Evolutionary conservation across 1,284 basidiomycete species (phyloP).

Genomic region (Mycena citricolor): DNA sequence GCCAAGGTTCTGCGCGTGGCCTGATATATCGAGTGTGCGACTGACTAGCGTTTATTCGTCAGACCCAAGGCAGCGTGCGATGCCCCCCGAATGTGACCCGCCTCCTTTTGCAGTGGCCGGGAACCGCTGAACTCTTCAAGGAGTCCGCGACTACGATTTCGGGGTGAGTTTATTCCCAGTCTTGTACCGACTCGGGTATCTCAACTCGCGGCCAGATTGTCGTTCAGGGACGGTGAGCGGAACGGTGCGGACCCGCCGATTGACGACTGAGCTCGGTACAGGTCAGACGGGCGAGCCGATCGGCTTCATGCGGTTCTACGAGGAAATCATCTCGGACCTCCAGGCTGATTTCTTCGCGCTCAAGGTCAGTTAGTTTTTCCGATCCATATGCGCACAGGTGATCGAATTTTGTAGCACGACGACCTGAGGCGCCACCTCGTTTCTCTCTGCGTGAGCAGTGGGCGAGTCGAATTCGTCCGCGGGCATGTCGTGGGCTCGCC

Average conservation of each 20-base stretch:
- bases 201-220: not conserved
- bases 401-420: conserved; percentile 7
- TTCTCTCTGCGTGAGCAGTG: conserved; percentile 7
- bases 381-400: not conserved
- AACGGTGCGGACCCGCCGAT: not conserved
- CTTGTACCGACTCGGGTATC: too few species aligned
- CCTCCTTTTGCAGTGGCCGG: conserved; percentile 12
- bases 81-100: conserved; percentile 19
- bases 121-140: conserved; percentile 1
- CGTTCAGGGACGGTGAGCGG: conserved; percentile 1
- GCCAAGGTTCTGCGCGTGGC: not conserved
- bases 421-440: conserved; percentile 5
- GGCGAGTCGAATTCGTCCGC: conserved; percentile 5
- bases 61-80: conserved; percentile 10
- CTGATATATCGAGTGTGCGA: not conserved
- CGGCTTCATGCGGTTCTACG: conserved; percentile 18
- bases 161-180: conserved; percentile 5
- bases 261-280: not conserved
- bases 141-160: conserved; percentile 2
- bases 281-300: conserved; percentile 9
- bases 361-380: conserved; percentile 5
- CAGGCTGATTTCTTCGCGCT: conserved; percentile 14
- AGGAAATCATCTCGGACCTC: conserved; percentile 17
- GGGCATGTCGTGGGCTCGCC: conserved; percentile 1
- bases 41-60: not conserved